Percentiles rank a stretch among this genome's conserved stretches.
Conservation (phyloP, 2,329 filamentous ascomycete species). For the Pochonia chlamydosporia region DNA sequence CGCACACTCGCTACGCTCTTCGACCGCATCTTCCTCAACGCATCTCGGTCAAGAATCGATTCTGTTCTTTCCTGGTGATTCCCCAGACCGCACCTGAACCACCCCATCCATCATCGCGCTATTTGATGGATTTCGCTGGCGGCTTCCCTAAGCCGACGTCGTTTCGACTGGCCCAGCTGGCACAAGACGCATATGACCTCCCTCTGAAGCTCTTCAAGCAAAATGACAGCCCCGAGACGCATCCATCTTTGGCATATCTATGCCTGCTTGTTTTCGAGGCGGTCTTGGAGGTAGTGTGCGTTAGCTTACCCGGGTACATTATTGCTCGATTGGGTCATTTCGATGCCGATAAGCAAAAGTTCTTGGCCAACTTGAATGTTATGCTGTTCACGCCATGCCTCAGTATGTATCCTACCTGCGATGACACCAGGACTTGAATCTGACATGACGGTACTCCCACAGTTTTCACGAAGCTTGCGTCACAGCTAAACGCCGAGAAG, state of each 20-base stretch:
- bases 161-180: conserved; percentile 35
- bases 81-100: neutral
- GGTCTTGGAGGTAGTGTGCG: conserved; percentile 90
- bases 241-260: conserved; percentile 64
- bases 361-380: conserved; percentile 93
- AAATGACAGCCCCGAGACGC: conserved; percentile 39
- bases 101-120: neutral
- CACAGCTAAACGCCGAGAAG: conserved; percentile 87
- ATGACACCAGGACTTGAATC: neutral
- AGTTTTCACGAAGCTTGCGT: conserved; percentile 97
- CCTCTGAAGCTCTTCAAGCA: conserved; percentile 33
- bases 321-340: conserved; percentile 88
- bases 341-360: conserved; percentile 92
- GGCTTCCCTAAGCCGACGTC: conserved; percentile 37
- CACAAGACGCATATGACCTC: conserved; percentile 33
- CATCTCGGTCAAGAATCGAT: neutral
- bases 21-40: neutral
- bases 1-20: neutral
- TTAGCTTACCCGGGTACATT: conserved; percentile 90
- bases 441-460: neutral
- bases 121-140: conserved; percentile 30
- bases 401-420: conserved; percentile 51
- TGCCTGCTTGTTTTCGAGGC: conserved; percentile 87
- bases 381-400: conserved; percentile 95
- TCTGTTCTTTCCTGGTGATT: neutral